phyloP scores from a whole-genome alignment of 2,329 filamentous ascomycete genomes.

The Pestalotiopsis sp. region DNA sequence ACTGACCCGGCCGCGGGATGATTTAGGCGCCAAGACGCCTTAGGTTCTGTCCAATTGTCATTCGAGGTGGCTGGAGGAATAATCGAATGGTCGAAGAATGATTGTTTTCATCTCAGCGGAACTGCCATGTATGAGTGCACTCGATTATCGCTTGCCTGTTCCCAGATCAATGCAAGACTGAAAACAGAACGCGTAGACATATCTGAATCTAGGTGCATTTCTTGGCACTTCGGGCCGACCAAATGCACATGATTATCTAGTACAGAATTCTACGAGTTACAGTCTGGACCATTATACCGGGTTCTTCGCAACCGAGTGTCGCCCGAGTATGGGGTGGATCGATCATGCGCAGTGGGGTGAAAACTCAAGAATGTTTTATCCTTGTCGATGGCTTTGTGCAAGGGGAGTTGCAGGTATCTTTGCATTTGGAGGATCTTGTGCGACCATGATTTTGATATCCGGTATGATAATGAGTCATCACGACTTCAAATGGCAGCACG shows the following conservation, averaged over 20 bases:
- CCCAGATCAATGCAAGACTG: background rate
- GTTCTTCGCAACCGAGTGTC: too few relatives aligned
- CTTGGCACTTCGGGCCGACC: background rate
- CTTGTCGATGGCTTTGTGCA: background rate
- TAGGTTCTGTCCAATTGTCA: background rate
- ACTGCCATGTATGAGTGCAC: background rate
- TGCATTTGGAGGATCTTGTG: too few relatives aligned
- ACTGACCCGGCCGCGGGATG: background rate
- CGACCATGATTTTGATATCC: too few relatives aligned
- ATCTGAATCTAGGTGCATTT: background rate
- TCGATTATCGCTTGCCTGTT: background rate
- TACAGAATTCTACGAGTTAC: too few relatives aligned
- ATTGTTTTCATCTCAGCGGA: background rate
- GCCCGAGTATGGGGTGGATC: too few relatives aligned
- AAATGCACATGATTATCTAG: too few relatives aligned
- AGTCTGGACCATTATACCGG: too few relatives aligned
- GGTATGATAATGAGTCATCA: slow-evolving; percentile 14
- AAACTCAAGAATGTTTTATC: too few relatives aligned
- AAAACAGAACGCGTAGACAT: background rate
- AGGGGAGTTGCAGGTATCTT: too few relatives aligned
- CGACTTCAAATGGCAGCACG: too few relatives aligned
- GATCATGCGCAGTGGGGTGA: too few relatives aligned
- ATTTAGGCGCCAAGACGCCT: background rate
- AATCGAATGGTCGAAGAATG: background rate
- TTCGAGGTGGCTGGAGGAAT: background rate